A percentile compares a stretch with the other conserved stretches of the same genome.
phyloP scores from a whole-genome alignment of 371 early-diverging fungal genomes.

The Mucor irregularis region DNA sequence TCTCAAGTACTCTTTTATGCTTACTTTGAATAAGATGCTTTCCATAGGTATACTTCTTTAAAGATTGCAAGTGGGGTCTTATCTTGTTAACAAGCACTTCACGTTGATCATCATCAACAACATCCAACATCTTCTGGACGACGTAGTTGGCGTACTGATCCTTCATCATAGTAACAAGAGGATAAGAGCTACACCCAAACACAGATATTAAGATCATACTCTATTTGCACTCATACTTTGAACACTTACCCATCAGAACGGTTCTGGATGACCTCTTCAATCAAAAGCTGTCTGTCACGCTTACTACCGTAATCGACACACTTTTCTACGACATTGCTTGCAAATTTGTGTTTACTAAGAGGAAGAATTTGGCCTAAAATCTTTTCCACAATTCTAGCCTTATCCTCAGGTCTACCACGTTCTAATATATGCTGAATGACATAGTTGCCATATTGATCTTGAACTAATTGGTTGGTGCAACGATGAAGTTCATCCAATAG shows the following conservation, averaged over 20 bases:
- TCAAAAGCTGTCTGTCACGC: constrained; percentile 73
- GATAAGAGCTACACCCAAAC: constrained; percentile 65
- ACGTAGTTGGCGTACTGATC: constrained; percentile 99
- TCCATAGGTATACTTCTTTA: constrained; percentile 95
- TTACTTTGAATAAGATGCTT: constrained; percentile 89
- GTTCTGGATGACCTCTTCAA: constrained; percentile 83
- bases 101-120: constrained; percentile 85
- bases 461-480: constrained; percentile 87
- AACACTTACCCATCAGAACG: constrained; percentile 64
- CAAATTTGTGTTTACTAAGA: constrained; percentile 90
- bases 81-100: constrained; percentile 82
- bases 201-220: not conserved
- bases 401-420: constrained; percentile 85
- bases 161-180: constrained; percentile 92
- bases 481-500: constrained; percentile 91
- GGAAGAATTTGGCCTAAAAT: constrained; percentile 87
- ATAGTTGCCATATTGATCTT: constrained; percentile 98
- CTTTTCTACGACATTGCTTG: constrained; percentile 98
- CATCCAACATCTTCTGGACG: constrained; percentile 98
- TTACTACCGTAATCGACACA: constrained; percentile 82
- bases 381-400: constrained; percentile 81
- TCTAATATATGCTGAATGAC: constrained; percentile 99
- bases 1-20: not conserved
- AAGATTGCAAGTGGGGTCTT: constrained; percentile 82
- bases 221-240: not conserved